Evolutionary conservation across 1,139 yeast genomes (phyloP), one percentile per base, ranked within the genome.

Genomic region (Yamadazyma kanchanaburiensis): DNA sequence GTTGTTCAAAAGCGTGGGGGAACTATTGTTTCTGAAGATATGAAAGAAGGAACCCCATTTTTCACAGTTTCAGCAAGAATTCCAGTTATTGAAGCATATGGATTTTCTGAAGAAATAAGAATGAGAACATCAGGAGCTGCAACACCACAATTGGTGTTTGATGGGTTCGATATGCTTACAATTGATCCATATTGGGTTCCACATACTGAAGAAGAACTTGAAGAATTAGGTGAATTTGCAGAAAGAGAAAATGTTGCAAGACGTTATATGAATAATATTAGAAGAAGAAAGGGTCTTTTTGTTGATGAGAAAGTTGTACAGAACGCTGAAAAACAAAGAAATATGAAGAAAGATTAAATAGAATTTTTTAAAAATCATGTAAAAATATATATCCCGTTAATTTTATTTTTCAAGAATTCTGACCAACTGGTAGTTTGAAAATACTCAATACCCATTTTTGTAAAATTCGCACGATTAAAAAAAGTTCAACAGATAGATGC

Each of bases 181-280:
- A 76, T 84, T 43, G 97, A 94, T 62, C 99, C 99, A 23, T 94
- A 83, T 68, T 94, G 99, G 99, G 95, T 91, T 9, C 98, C 99
- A n/a, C 86, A 91, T 5, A 94, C 98, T 0, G 96, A 86, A 47
- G 97, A 88, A 54, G 98, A 94, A 53, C 60, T 91, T 28, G 98
- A 91, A 52, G 95, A 88, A 37, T 64, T 86, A 28, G 99, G 98
- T 17, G 96, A 87, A 42, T 74, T 77, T 44, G 96, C 96, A 0
- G 98, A 94, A 48, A 74, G 86, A 47, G 97, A 88, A 48, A 91
- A 91, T 50, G 67, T 88, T 37, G 97, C 96, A 0, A 73, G 94
- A 53, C 68, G 71, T 46, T 91, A 91, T 53, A 84, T 91, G 82
- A 87, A 86, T 40, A 64, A 63, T 20, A 77, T 91, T 26, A 71